phyloP scores from a whole-genome alignment of 2,329 filamentous ascomycete genomes.

The Colletotrichum musicola region DNA sequence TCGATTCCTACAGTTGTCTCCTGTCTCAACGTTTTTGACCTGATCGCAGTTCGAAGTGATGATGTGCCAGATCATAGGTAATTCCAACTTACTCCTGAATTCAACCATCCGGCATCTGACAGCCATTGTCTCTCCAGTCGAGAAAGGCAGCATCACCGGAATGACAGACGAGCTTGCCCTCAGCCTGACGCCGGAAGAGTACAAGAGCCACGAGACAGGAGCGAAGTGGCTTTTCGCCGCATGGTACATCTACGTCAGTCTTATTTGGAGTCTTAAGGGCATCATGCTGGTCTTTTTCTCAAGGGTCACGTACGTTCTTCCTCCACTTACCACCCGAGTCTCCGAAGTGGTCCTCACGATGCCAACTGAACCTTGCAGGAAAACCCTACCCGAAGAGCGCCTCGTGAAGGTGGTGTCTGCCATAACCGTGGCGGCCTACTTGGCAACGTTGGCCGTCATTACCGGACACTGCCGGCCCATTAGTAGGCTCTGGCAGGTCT shows the following conservation, averaged over 20 bases:
- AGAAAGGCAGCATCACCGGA: constrained; percentile 32
- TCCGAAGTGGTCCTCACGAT: not conserved
- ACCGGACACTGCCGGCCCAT: constrained; percentile 30
- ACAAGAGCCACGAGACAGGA: constrained; percentile 30
- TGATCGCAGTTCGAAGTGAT: constrained; percentile 30
- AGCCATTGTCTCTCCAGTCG: constrained; percentile 1
- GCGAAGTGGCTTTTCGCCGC: constrained; percentile 37
- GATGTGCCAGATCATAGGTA: constrained; percentile 37
- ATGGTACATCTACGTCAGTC: constrained; percentile 34
- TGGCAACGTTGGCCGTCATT: constrained; percentile 27
- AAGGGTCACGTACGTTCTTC: constrained; percentile 26
- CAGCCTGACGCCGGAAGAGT: constrained; percentile 22
- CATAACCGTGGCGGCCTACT: constrained; percentile 19
- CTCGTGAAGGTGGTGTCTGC: constrained; percentile 24
- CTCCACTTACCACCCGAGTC: not conserved
- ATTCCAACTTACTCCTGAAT: not conserved
- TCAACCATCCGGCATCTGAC: not conserved
- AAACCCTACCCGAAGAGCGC: constrained; percentile 32
- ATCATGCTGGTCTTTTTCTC: constrained; percentile 35
- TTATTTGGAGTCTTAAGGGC: constrained; percentile 36
- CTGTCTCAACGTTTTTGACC: not conserved
- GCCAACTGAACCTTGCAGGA: not conserved
- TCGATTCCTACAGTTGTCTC: not conserved
- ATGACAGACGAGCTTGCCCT: constrained; percentile 30
- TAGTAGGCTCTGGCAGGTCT: constrained; percentile 31